Evolutionary conservation across 768 basidiomycete genomes (phyloP), one percentile per base, ranked within the genome.

Genomic region (Mrakia hoshinonis): DNA sequence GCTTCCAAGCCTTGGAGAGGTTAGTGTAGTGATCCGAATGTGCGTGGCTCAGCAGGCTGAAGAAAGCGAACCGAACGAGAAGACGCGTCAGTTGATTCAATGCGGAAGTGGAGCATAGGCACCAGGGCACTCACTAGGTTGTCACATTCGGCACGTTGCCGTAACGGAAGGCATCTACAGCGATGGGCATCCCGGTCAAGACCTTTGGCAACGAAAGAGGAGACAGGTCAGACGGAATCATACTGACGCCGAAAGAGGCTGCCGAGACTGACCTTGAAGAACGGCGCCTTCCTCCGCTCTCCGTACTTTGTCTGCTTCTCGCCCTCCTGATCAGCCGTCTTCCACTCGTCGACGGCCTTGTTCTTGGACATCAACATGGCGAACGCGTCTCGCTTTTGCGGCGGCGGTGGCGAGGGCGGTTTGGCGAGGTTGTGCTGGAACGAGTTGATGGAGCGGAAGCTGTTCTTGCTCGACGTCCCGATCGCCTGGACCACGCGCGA

Each of bases 21-120:
- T 90, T 94, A 0, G 96, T 96, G 77, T 96, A 97, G 76, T 95
- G 93, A 79, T 97, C 92, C 4, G 92, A 95, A 79, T 99, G 96
- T 0, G 95, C 95, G 77, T 67, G 62, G 11, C 61, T 60, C 38
- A 68, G 46, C 29, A 64, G 36, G 38, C 61, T 68, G 58, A 10
- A 62, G 39, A n/a, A 2, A 24, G 29, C 39, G 7, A 39, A n/a
- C n/a, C 38, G 34, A 54, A 22, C 2, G 18, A 70, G 36, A 22
- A 36, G n/a, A 24, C 20, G 49, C 11, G n/a, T 26, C 47, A 70
- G 63, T 61, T 54, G 29, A 3, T 5, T 29, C n/a, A 24, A 6
- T 0, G 26, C 52, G 22, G 26, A 39, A 31, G 29, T 1, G 48
- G 36, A 26, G 31, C 34, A n/a, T 12, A 31, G 22, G 36, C 6